Evolutionary conservation across 2,329 filamentous ascomycete species (phyloP), one percentile per base, ranked within the genome.

Genomic region (Sclerotiophoma versabilis): DNA sequence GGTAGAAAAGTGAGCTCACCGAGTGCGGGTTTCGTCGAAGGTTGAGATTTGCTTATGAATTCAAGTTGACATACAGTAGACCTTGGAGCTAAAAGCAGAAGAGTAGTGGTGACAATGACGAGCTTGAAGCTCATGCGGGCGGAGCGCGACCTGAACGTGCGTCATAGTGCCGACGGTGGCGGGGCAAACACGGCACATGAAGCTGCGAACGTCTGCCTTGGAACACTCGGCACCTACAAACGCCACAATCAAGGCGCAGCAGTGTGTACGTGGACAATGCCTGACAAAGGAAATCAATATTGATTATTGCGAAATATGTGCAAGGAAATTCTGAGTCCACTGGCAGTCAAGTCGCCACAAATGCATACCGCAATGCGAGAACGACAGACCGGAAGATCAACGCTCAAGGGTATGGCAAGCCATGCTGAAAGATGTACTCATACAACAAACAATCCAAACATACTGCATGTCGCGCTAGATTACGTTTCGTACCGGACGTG

Each of bases 401-500:
- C 59, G 59, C 57, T 63, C 47, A 63, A 61, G 60, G 60, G 59
- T 64, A 63, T 64, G 57, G 58, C 63, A 66, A 51, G 65, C 62
- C 59, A 68, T 68, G 60, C 60, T 60, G 59, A 62, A 64, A 48
- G 47, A 58, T 68, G 58, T 72, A 73, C 59, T 72, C 64, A 53
- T 73, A 72, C 69, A 71, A 66, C 38, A 60, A 60, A 57, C 45
- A 54, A 43, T 33, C 22, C 25, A 54, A 54, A 52, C 22, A 49
- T 49, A 47, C 51, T 55, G 52, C 42, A 33, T 25, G 38, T 41
- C 26, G 51, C 42, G 42, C 52, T 54, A 54, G 49, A 55, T 46
- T 37, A 43, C 41, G 49, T 49, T 38, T 43, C 45, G 39, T 44
- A 37, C 36, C 27, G 32, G 11, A n/a, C n/a, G 23, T 34, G 38